Conservation (phyloP, 495 filamentous ascomycete species). For the Daldinia vernicosa region DNA sequence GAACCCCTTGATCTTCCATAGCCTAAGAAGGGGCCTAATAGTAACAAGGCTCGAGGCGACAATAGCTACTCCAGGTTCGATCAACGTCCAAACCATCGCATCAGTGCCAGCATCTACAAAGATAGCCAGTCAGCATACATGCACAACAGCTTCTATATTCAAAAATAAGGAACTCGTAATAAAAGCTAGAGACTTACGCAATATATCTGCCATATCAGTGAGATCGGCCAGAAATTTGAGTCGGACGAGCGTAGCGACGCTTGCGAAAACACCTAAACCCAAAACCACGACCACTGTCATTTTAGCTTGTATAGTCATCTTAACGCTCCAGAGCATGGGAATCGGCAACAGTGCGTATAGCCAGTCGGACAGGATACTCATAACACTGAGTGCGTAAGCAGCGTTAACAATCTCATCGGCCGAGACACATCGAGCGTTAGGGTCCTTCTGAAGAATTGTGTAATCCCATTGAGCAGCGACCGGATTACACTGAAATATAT, state of each 20-base stretch:
- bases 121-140: slow-evolving; percentile 3
- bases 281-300: slow-evolving; percentile 51
- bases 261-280: slow-evolving; percentile 53
- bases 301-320: slow-evolving; percentile 52
- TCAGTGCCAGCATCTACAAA: slow-evolving; percentile 48
- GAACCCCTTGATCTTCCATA: slow-evolving; percentile 48
- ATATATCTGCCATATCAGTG: slow-evolving; percentile 47
- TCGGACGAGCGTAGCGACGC: slow-evolving; percentile 53
- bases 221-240: slow-evolving; percentile 51
- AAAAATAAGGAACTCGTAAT: neutral
- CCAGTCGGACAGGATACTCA: slow-evolving; percentile 55
- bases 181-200: slow-evolving; percentile 41
- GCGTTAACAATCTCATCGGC: slow-evolving; percentile 49
- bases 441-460: slow-evolving; percentile 43
- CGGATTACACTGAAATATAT: slow-evolving; percentile 53
- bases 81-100: slow-evolving; percentile 55
- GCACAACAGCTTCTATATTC: neutral
- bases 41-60: slow-evolving; percentile 52
- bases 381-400: slow-evolving; percentile 52
- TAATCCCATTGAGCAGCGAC: slow-evolving; percentile 53
- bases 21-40: slow-evolving; percentile 53
- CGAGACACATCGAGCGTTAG: slow-evolving; percentile 44
- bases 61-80: slow-evolving; percentile 57
- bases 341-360: slow-evolving; percentile 54
- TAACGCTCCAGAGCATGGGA: slow-evolving; percentile 55